Percentiles rank a stretch among this genome's conserved stretches.
These are phyloP conservation scores for Solanum dulcamara DNA, from an alignment of 257 asterid species.

Conservation along the genomic window DNA sequence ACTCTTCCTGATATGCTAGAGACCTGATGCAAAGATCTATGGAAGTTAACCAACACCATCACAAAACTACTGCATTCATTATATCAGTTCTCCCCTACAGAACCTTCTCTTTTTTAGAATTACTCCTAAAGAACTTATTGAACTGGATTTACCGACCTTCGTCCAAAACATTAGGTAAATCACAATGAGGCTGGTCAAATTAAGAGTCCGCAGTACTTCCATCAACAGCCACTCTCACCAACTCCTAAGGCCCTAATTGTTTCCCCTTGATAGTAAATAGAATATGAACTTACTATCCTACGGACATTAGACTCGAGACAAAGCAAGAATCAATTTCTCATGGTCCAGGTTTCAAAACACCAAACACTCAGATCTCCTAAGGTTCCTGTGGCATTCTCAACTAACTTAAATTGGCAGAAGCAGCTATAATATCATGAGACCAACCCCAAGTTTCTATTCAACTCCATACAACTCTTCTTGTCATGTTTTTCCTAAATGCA, in stretches of 20 bases:
- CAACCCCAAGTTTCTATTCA: neutral
- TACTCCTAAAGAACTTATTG: neutral
- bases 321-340: neutral
- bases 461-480: neutral
- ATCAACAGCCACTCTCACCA: neutral
- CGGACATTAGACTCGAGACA: neutral
- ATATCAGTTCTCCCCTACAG: neutral
- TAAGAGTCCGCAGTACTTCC: neutral
- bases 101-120: neutral
- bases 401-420: neutral
- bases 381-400: neutral
- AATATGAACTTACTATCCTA: neutral
- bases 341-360: neutral
- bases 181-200: neutral
- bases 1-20: neutral
- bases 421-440: neutral
- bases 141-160: neutral
- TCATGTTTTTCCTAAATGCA: neutral
- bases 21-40: neutral
- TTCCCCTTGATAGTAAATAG: neutral
- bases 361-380: neutral
- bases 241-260: neutral
- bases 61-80: neutral
- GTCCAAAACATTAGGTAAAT: neutral
- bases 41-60: neutral